Percentiles rank a stretch among this genome's conserved stretches.
These are phyloP conservation scores for Picea abies DNA, from an alignment of 83 land plant species.

Conservation along the genomic window DNA sequence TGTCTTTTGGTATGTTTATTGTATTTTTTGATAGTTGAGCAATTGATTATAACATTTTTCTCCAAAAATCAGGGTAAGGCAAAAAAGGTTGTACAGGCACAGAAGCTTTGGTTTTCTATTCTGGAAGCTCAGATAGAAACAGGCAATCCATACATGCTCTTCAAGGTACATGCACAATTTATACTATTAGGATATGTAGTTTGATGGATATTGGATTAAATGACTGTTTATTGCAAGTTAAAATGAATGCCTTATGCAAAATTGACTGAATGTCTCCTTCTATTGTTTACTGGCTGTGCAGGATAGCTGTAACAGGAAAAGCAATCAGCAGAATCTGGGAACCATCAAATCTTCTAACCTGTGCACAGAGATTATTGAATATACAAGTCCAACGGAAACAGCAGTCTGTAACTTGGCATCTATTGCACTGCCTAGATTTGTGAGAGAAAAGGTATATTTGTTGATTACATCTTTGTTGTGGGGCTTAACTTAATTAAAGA, in stretches of 20 bases:
- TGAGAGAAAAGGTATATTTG: slow-evolving; percentile 73
- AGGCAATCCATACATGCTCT: slow-evolving; percentile 96
- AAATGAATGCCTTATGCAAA: background rate
- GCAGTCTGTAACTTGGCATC: slow-evolving; percentile 98
- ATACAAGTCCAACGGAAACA: slow-evolving; percentile 42
- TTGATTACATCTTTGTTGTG: background rate
- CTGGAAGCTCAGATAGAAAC: slow-evolving; percentile 94
- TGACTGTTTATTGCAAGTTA: background rate
- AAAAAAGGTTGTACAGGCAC: slow-evolving; percentile 78
- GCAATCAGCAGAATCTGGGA: too few relatives aligned
- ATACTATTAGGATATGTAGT: background rate
- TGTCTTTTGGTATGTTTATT: background rate
- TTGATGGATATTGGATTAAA: background rate
- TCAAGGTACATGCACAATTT: slow-evolving; percentile 56
- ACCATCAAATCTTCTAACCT: too few relatives aligned
- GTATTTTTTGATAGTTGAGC: too few relatives aligned
- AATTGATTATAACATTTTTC: background rate
- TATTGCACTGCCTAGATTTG: slow-evolving; percentile 90
- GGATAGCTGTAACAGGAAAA: slow-evolving; percentile 40
- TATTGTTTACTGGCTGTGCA: slow-evolving; percentile 17
- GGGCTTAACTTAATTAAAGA: background rate
- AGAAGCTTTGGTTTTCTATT: slow-evolving; percentile 91
- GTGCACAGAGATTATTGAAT: too few relatives aligned
- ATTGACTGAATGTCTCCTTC: background rate
- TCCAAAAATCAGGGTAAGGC: slow-evolving; percentile 71